Evolutionary conservation across 768 basidiomycete species (phyloP), one percentile per base, ranked within the genome.

Genomic region (Hygrophoropsis aurantiaca): DNA sequence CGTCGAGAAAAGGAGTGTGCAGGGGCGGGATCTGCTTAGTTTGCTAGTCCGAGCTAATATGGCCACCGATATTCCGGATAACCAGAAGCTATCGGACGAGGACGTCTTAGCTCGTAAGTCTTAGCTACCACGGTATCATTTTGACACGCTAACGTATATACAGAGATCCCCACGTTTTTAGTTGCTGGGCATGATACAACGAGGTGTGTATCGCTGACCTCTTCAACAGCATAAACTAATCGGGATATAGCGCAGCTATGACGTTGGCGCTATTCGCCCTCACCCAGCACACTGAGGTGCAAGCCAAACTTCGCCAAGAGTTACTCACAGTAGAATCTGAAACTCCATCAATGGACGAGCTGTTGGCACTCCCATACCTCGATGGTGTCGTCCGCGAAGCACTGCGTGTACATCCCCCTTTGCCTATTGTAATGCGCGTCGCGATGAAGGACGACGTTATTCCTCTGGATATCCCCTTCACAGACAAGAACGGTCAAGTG

Each of bases 291-390:
- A 69, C 69, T 0, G 65, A 70, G 2, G 64, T 74, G 3, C 83
- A 85, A 52, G 63, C 55, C n/a, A n/a, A n/a, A n/a, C n/a, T n/a
- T n/a, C n/a, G n/a, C n/a, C n/a, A n/a, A n/a, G n/a, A n/a, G n/a
- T 13, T 82, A 1, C 60, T 75, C 11, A 54, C 62, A 0, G 66
- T 82, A 10, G 49, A 66, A 1, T 79, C 78, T 0, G 76, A 83
- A 13, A 75, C 64, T 3, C 82, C 84, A 2, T 72, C 72, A 3
- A 84, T 85, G 79, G 85, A 87, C 36, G 73, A 81, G 37, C 71
- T 88, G 2, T 88, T 19, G 86, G 85, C 54, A 68, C n/a, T n/a
- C n/a, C n/a, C n/a, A n/a, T n/a, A n/a, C n/a, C n/a, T n/a, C n/a
- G n/a, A n/a, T n/a, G n/a, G 66, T 27, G 74, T 83, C 9, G 72